A percentile compares a stretch with the other conserved stretches of the same genome.
Conservation (phyloP, 116 monocot genomes). For the Trichopus zeylanicus region DNA sequence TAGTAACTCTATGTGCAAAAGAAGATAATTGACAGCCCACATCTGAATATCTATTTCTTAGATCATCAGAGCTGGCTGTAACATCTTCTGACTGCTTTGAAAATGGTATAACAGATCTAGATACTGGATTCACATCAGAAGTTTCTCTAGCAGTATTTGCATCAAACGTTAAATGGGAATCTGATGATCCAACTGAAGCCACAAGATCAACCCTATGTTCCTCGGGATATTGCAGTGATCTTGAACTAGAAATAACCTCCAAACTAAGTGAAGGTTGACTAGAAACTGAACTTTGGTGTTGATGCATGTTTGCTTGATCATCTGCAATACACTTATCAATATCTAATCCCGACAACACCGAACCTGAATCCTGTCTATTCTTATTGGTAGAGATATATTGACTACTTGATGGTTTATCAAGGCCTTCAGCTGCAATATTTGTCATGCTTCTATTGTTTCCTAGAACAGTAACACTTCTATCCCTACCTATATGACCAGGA, state of each 20-base stretch:
- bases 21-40: conserved; percentile 7
- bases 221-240: conserved; percentile 4
- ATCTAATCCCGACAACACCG: conserved; percentile 23
- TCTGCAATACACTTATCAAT: conserved; percentile 9
- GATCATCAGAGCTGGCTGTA: conserved; percentile 4
- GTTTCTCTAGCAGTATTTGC: conserved; percentile 5
- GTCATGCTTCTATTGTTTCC: neutral
- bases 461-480: conserved; percentile 2
- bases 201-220: conserved; percentile 7
- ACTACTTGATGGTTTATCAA: conserved; percentile 6
- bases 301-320: conserved; percentile 3
- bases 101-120: conserved; percentile 5
- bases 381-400: conserved; percentile 15
- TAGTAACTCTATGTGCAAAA: conserved; percentile 1
- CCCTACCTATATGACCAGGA: conserved; percentile 7
- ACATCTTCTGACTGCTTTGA: conserved; percentile 1
- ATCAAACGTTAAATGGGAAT: conserved; percentile 2
- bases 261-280: conserved; percentile 2
- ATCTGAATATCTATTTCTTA: conserved; percentile 4
- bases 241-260: neutral
- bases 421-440: neutral
- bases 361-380: conserved; percentile 19
- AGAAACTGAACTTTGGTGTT: conserved; percentile 13
- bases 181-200: neutral
- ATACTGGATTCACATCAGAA: conserved; percentile 22